Evolutionary conservation across 345 rosid genomes (phyloP).

Genomic region (Syzygium grande): DNA sequence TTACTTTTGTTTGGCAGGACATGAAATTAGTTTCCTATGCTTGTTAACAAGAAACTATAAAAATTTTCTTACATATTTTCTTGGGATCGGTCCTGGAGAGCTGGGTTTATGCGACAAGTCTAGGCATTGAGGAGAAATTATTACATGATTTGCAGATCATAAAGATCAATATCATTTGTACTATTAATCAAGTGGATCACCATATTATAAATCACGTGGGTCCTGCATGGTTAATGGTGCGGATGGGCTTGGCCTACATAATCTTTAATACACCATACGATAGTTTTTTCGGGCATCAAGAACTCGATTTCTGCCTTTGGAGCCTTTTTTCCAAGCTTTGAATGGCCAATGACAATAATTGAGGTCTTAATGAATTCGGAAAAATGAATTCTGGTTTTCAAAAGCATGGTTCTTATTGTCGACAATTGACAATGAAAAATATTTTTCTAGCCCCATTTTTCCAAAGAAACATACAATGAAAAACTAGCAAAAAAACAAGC

Average conservation of each 20-base stretch:
- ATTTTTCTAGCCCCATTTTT: not conserved
- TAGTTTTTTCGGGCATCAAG: not conserved
- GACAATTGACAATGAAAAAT: not conserved
- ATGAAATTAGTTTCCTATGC: not conserved
- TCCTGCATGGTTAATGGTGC: not conserved
- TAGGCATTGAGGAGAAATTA: not conserved
- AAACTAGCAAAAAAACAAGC: not conserved
- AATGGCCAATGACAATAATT: not conserved
- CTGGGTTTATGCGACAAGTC: not conserved
- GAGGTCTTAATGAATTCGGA: not conserved
- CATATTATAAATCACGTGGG: not conserved
- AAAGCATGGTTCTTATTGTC: not conserved
- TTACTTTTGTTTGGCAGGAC: not conserved
- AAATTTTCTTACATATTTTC: not conserved
- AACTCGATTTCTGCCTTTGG: not conserved
- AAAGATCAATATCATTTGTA: not conserved
- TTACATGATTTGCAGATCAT: not conserved
- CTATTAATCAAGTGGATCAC: not conserved
- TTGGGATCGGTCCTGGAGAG: not conserved
- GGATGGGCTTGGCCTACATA: not conserved
- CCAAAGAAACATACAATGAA: not conserved
- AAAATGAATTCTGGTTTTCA: not conserved
- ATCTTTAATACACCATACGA: not conserved
- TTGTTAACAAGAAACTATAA: not conserved
- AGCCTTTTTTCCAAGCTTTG: not conserved